Percentiles rank a stretch among this genome's conserved stretches.
These are phyloP conservation scores for Zalaria obscura DNA, from an alignment of 2,329 filamentous ascomycete genomes.

Conservation along the genomic window DNA sequence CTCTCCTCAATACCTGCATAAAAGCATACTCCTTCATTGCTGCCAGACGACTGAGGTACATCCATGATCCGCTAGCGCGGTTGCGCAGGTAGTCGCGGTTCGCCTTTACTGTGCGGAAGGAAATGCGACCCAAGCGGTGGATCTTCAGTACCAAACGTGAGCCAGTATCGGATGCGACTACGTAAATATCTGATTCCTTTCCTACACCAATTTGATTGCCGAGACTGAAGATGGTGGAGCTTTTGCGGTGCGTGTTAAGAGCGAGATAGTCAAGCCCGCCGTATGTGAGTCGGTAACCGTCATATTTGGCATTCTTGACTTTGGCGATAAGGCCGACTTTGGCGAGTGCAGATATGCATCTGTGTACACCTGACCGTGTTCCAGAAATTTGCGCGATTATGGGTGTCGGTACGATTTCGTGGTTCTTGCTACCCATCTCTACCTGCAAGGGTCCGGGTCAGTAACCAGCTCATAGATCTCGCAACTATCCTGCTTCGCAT, in stretches of 20 bases:
- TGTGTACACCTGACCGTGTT: conserved; percentile 68
- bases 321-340: conserved; percentile 85
- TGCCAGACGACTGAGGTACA: conserved; percentile 90
- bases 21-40: conserved; percentile 92
- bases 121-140: conserved; percentile 86
- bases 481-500: conserved; percentile 25
- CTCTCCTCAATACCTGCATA: conserved; percentile 71
- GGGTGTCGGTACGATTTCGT: conserved; percentile 87
- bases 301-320: conserved; percentile 92
- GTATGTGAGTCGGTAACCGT: conserved; percentile 92
- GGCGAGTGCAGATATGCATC: conserved; percentile 76
- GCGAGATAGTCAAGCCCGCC: conserved; percentile 97
- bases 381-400: conserved; percentile 75
- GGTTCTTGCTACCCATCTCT: conserved; percentile 87
- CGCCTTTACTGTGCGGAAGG: conserved; percentile 88
- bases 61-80: conserved; percentile 72
- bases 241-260: conserved; percentile 72
- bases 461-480: conserved; percentile 1
- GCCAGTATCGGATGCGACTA: conserved; percentile 70
- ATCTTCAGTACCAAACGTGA: conserved; percentile 82
- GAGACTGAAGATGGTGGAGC: conserved; percentile 74
- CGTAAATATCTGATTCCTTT: conserved; percentile 94
- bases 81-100: conserved; percentile 93
- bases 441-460: conserved; percentile 41
- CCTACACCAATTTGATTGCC: conserved; percentile 91